A percentile compares a stretch with the other conserved stretches of the same genome.
Evolutionary conservation across 1,139 yeast genomes (phyloP).

Genomic region (Debaryomyces fabryi): DNA sequence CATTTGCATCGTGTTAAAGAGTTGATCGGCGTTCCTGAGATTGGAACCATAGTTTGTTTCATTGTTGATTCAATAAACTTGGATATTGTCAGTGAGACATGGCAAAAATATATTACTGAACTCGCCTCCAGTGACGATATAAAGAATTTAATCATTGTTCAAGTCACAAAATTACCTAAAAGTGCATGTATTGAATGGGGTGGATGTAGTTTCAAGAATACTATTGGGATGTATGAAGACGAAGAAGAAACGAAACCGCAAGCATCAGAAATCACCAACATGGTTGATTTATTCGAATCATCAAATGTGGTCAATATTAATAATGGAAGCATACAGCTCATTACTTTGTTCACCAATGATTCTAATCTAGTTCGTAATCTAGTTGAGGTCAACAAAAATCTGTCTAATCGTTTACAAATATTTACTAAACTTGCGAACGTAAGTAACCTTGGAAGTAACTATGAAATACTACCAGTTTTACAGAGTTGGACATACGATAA

Average conservation of each 20-base stretch:
- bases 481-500: constrained; percentile 17
- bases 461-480: constrained; percentile 5
- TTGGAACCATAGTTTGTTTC: constrained; percentile 58
- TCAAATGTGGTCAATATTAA: constrained; percentile 15
- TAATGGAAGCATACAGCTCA: constrained; percentile 12
- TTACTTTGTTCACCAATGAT: constrained; percentile 23
- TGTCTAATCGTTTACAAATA: constrained; percentile 16
- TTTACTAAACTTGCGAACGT: constrained; percentile 10
- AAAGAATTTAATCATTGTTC: constrained; percentile 50
- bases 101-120: constrained; percentile 39
- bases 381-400: constrained; percentile 8
- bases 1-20: constrained; percentile 68
- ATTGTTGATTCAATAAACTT: constrained; percentile 39
- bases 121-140: constrained; percentile 17
- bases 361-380: constrained; percentile 14
- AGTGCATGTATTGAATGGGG: constrained; percentile 81
- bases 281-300: constrained; percentile 13
- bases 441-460: not conserved
- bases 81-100: constrained; percentile 32
- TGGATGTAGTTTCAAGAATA: constrained; percentile 51
- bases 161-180: constrained; percentile 67
- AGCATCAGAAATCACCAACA: not conserved
- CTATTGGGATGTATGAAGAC: constrained; percentile 42
- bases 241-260: constrained; percentile 34
- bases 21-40: constrained; percentile 49